Evolutionary conservation across 1,284 basidiomycete species (phyloP).

Genomic region (Rugiboletus extremiorientalis): DNA sequence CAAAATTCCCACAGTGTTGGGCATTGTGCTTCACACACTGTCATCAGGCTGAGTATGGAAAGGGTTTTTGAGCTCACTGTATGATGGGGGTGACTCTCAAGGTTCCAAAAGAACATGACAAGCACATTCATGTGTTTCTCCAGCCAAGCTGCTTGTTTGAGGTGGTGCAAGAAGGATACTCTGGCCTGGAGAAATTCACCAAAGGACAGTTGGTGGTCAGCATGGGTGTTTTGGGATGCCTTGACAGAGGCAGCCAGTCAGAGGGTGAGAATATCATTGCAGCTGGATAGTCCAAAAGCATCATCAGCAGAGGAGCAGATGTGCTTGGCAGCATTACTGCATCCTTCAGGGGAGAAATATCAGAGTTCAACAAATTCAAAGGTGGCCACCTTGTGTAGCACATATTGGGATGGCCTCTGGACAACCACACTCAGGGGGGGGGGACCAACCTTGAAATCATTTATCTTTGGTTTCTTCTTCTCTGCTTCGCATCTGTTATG

Average conservation of each 20-base stretch:
- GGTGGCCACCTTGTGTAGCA: not conserved
- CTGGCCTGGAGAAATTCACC: not conserved
- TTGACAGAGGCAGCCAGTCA: not conserved
- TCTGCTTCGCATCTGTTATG: too few species aligned
- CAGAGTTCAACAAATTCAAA: not conserved
- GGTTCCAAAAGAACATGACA: not conserved
- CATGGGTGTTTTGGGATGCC: not conserved
- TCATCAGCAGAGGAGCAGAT: not conserved
- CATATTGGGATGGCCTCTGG: not conserved
- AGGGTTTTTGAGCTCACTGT: too few species aligned
- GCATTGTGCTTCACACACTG: too few species aligned
- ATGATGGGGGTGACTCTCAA: not conserved
- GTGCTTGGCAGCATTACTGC: not conserved
- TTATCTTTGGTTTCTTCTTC: not conserved
- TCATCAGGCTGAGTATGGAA: too few species aligned
- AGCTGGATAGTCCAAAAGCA: not conserved
- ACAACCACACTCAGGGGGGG: not conserved
- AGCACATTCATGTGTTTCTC: not conserved
- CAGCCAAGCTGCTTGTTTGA: not conserved
- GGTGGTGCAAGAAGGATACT: not conserved
- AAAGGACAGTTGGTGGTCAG: not conserved
- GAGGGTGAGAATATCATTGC: not conserved
- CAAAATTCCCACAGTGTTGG: too few species aligned
- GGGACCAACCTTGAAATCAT: accelerated
- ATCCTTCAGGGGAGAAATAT: not conserved